Evolutionary conservation across 139 green algal species (phyloP).

Genomic region (Chlamydomonas sp.): DNA sequence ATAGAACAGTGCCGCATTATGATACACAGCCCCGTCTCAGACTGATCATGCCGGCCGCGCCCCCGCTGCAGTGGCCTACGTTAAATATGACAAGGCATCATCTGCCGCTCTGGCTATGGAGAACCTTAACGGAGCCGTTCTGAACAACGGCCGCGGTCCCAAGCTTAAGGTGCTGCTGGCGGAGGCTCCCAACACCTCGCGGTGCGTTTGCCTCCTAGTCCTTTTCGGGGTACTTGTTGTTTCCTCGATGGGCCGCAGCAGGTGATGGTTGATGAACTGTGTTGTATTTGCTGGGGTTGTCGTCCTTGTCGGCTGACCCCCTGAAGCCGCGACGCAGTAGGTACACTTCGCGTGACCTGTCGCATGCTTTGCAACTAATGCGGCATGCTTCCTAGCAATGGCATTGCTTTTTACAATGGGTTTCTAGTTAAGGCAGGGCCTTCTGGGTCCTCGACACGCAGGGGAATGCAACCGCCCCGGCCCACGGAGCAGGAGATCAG

Average conservation of each 20-base stretch:
- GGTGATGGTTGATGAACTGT: not conserved
- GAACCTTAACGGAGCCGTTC: conserved; percentile 81
- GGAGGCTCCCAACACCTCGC: conserved; percentile 71
- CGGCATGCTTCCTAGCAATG: not conserved
- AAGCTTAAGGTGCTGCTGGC: conserved; percentile 92
- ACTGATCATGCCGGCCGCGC: conserved; percentile 43
- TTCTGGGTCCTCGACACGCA: conserved; percentile 20
- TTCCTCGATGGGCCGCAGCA: not conserved
- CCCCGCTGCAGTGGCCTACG: conserved; percentile 85
- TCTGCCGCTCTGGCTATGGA: conserved; percentile 86
- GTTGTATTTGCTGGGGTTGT: not conserved
- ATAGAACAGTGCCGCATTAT: not conserved
- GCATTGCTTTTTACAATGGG: not conserved
- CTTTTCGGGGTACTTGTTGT: not conserved
- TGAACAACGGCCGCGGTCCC: conserved; percentile 88
- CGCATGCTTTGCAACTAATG: too few species aligned
- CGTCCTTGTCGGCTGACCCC: not conserved
- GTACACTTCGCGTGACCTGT: too few species aligned
- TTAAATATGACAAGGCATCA: conserved; percentile 88
- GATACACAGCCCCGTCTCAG: too few species aligned
- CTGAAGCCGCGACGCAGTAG: too few species aligned
- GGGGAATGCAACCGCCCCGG: conserved; percentile 37
- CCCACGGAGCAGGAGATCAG: conserved; percentile 60
- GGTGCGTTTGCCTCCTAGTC: not conserved
- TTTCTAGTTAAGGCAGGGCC: too few species aligned